Evolutionary conservation across 768 basidiomycete genomes (phyloP).

Genomic region (Phaeotremella skinneri): DNA sequence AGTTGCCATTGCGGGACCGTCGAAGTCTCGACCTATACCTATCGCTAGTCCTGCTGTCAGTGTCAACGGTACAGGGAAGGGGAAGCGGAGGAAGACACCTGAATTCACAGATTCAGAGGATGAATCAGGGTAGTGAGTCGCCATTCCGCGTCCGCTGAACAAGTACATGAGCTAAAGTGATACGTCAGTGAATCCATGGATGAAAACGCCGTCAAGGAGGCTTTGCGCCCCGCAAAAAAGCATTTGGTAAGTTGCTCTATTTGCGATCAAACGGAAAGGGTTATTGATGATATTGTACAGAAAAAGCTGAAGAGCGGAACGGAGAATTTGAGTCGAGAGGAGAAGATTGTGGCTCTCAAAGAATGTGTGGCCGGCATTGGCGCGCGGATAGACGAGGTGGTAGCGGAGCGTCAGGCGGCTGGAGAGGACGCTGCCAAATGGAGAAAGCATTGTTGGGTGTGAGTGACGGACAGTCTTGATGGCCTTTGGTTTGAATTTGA

Average conservation of each 20-base stretch:
- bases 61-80: slow-evolving; percentile 63
- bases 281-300: slow-evolving; percentile 53
- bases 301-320: slow-evolving; percentile 94
- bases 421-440: slow-evolving; percentile 83
- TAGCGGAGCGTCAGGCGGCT: slow-evolving; percentile 68
- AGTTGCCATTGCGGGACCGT: slow-evolving; percentile 9
- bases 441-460: slow-evolving; percentile 97
- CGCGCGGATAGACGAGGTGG: slow-evolving; percentile 79
- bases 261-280: background rate
- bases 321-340: slow-evolving; percentile 87
- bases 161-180: background rate
- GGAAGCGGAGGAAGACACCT: slow-evolving; percentile 91
- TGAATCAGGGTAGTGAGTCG: slow-evolving; percentile 81
- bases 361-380: slow-evolving; percentile 93
- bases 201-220: slow-evolving; percentile 86
- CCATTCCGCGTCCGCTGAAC: background rate
- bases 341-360: slow-evolving; percentile 93
- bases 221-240: slow-evolving; percentile 92
- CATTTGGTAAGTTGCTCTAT: slow-evolving; percentile 65
- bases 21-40: slow-evolving; percentile 11
- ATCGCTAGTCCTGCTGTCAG: slow-evolving; percentile 45
- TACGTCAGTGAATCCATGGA: slow-evolving; percentile 84
- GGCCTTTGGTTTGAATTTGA: background rate
- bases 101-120: slow-evolving; percentile 92
- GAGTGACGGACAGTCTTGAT: slow-evolving; percentile 53